Percentiles rank a stretch among this genome's conserved stretches.
phyloP scores from a whole-genome alignment of 1,139 yeast species.

The Candida sanyaensis region DNA sequence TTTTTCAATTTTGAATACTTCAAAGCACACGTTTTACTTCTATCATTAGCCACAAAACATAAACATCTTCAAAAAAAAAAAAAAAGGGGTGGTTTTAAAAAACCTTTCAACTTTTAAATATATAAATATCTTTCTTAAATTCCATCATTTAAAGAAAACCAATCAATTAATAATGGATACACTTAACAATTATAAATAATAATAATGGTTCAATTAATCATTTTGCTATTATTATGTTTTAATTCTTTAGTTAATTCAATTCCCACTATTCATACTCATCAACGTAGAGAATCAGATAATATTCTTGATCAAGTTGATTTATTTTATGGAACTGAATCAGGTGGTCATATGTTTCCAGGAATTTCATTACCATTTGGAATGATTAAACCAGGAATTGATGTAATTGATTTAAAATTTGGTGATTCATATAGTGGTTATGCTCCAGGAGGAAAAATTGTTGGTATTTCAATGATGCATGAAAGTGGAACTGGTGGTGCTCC shows the following conservation, averaged over 20 bases:
- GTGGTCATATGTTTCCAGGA: conserved; percentile 43
- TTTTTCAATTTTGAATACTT: too few relatives aligned
- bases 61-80: too few relatives aligned
- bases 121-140: neutral
- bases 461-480: conserved; percentile 42
- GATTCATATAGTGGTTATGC: conserved; percentile 38
- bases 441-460: conserved; percentile 28
- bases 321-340: conserved; percentile 34
- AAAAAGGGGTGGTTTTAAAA: too few relatives aligned
- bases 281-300: neutral
- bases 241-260: neutral
- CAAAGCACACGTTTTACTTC: too few relatives aligned
- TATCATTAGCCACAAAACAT: too few relatives aligned
- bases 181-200: too few relatives aligned
- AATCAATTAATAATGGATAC: too few relatives aligned
- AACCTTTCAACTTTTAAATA: neutral
- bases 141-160: too few relatives aligned
- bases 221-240: conserved; percentile 1
- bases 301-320: conserved; percentile 26
- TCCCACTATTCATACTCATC: neutral
- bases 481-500: conserved; percentile 45
- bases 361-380: conserved; percentile 39
- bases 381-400: conserved; percentile 41
- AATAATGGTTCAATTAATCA: neutral
- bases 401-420: conserved; percentile 19